A percentile compares a stretch with the other conserved stretches of the same genome.
Conservation (phyloP, 768 basidiomycete species). For the Mycena olivaceomarginata region DNA sequence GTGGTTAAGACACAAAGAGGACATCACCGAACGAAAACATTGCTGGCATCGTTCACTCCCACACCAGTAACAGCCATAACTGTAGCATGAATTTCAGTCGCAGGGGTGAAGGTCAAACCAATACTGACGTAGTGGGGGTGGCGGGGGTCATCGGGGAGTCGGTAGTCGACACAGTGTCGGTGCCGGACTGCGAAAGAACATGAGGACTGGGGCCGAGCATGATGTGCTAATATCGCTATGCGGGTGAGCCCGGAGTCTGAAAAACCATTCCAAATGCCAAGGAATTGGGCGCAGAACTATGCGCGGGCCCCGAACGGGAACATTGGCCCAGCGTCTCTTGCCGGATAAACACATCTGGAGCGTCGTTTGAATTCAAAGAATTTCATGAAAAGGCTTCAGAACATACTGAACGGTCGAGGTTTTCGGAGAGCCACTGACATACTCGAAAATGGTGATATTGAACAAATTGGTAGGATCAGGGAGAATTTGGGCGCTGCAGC, state of each 20-base stretch:
- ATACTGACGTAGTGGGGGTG: not conserved
- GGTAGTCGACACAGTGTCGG: not conserved
- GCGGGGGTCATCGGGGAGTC: not conserved
- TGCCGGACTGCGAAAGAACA: not conserved
- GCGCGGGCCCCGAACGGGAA: conserved; percentile 6
- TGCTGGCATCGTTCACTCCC: not conserved
- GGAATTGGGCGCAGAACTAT: conserved; percentile 9
- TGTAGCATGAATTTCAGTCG: not conserved
- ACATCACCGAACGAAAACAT: not conserved
- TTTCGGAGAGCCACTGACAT: no score
- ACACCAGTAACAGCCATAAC: not conserved
- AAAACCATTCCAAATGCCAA: conserved; percentile 19
- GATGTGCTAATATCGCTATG: no score
- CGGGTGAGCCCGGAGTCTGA: no score
- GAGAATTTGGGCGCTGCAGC: no score
- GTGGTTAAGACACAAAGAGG: not conserved
- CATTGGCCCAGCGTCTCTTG: conserved; percentile 19
- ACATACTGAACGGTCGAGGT: no score
- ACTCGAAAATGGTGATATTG: no score
- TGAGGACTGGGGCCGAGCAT: conserved; percentile 2
- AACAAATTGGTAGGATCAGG: no score
- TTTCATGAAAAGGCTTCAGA: no score
- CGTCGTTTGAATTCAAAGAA: no score
- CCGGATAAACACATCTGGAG: conserved; percentile 14
- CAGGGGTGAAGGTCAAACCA: not conserved